phyloP scores from a whole-genome alignment of 495 filamentous ascomycete genomes.

The Penicillium samsonianum region DNA sequence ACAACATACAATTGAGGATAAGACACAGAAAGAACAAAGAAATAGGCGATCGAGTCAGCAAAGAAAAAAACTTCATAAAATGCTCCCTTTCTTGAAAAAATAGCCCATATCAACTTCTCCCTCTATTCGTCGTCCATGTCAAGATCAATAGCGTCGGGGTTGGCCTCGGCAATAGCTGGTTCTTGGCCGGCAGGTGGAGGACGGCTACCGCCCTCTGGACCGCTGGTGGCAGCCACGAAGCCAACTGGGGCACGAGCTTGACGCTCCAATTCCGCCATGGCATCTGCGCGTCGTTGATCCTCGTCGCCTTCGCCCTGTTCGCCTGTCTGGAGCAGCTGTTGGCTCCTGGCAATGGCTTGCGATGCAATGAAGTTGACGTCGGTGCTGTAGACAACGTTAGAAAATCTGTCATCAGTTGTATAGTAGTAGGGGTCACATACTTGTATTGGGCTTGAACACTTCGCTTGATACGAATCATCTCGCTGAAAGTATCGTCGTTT shows the following conservation, averaged over 20 bases:
- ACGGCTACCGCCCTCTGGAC: constrained; percentile 71
- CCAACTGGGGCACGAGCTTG: constrained; percentile 86
- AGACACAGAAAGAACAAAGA: constrained; percentile 11
- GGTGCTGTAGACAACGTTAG: constrained; percentile 54
- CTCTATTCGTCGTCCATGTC: constrained; percentile 60
- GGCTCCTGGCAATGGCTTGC: constrained; percentile 83
- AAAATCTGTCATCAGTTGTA: constrained; percentile 7
- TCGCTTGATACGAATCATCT: constrained; percentile 96
- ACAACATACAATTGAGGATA: constrained; percentile 17
- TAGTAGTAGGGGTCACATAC: constrained; percentile 41
- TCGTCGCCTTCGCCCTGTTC: constrained; percentile 41
- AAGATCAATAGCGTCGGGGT: constrained; percentile 89
- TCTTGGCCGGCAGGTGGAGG: constrained; percentile 42
- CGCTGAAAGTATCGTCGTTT: constrained; percentile 99
- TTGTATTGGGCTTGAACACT: constrained; percentile 98
- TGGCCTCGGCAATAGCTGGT: constrained; percentile 55
- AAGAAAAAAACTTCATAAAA: not conserved
- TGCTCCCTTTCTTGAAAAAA: not conserved
- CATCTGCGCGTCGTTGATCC: constrained; percentile 66
- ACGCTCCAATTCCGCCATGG: constrained; percentile 88
- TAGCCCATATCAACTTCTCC: constrained; percentile 4
- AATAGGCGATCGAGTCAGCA: not conserved
- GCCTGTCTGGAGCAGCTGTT: constrained; percentile 55
- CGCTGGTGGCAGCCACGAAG: constrained; percentile 85
- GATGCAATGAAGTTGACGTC: constrained; percentile 99